Evolutionary conservation across 2,329 filamentous ascomycete species (phyloP), one percentile per base, ranked within the genome.

Genomic region (Trichoderma sp.): DNA sequence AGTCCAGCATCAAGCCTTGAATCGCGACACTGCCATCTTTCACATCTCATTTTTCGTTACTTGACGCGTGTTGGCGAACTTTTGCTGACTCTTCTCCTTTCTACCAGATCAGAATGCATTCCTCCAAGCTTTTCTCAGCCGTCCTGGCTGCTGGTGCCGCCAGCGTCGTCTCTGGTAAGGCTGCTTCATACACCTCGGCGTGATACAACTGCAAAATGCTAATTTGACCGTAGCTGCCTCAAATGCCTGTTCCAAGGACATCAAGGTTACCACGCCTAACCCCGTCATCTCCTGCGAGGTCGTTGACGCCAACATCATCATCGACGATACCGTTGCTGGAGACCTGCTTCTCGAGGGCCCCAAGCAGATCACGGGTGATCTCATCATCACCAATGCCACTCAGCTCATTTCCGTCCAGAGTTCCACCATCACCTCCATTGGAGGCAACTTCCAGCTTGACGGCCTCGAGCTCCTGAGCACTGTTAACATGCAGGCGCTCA

Each of bases 401-500:
- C 72, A 74, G 54, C 81, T 97, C 70, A 87, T 87, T 74, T 84
- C 83, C 67, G 79, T 97, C 70, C 80, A 82, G 64, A 90, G 88
- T 71, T 78, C 81, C 70, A 83, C 84, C 66, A 84, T 98, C 71
- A 76, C 81, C 71, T 81, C 82, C 60, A 91, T 99, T 76, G 85
- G 84, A 57, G 89, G 90, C 58, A 80, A 78, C n/a, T 93, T 97
- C 83, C 79, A 82, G 68, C 82, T 98, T 71, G 81, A 86, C 73
- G 87, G 87, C 72, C 83, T 93, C 67, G 92, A 89, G 70, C 82
- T 87, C 39, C 84, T 99, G 67, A 87, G 85, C 73, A 86, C 82
- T 67, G 83, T 98, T 69, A 83, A 80, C 72, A 89, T 97, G 82
- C 81, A 84, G 68, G 75, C 81, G 29, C 88, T 99, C 68, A 84